Evolutionary conservation across 148 eudicot genomes (phyloP).

Genomic region (Rhododendron ferrugineum): DNA sequence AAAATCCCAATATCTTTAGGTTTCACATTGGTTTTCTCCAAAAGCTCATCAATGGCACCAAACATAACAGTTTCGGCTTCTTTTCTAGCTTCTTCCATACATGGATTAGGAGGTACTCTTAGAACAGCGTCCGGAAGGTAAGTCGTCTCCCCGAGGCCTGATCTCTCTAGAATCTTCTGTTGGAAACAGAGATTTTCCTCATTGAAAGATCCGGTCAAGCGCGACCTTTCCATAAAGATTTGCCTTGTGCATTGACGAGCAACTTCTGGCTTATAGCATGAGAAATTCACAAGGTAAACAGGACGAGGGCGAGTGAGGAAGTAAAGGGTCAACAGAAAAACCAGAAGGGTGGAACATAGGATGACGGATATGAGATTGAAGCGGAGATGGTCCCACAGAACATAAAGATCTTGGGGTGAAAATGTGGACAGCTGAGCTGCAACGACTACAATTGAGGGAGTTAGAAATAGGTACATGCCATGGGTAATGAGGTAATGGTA

Average conservation of each 20-base stretch:
- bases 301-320: conserved; percentile 50
- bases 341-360: conserved; percentile 34
- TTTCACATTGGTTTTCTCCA: conserved; percentile 41
- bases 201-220: conserved; percentile 27
- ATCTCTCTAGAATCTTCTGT: conserved; percentile 44
- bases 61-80: conserved; percentile 55
- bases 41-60: conserved; percentile 53
- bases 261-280: conserved; percentile 52
- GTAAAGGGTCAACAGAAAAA: conserved; percentile 43
- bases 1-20: conserved; percentile 54
- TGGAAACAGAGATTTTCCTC: conserved; percentile 39
- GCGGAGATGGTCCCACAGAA: conserved; percentile 41
- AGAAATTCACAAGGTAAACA: conserved; percentile 52
- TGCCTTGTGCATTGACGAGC: conserved; percentile 42
- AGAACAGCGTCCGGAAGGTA: conserved; percentile 51
- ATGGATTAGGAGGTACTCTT: conserved; percentile 45
- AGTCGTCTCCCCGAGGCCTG: conserved; percentile 47
- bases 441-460: conserved; percentile 31
- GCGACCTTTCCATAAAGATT: conserved; percentile 46
- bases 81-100: conserved; percentile 50
- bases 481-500: conserved; percentile 54
- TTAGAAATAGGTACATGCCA: conserved; percentile 40
- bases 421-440: conserved; percentile 48
- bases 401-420: conserved; percentile 28
- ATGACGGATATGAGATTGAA: conserved; percentile 45